Conservation (phyloP, 129 eudicot genomes). For the Chrysanthemum makinoi region DNA sequence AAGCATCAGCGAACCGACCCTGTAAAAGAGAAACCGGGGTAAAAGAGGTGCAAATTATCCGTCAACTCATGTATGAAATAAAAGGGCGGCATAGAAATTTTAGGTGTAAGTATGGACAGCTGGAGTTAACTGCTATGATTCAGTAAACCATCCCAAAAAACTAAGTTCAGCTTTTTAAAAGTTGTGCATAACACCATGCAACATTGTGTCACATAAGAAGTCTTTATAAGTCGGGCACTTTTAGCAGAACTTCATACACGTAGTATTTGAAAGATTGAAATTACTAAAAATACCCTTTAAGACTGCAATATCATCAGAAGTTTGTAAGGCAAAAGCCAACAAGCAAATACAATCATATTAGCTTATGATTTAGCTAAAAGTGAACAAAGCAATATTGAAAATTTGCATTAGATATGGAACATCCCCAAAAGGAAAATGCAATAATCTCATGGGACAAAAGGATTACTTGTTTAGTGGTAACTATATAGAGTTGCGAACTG, state of each 20-base stretch:
- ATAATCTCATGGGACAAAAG: neutral
- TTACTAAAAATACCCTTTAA: too few relatives aligned
- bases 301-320: neutral
- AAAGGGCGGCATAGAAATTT: neutral
- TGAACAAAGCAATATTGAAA: neutral
- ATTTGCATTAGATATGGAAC: neutral
- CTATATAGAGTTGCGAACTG: constrained; percentile 79
- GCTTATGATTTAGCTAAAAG: constrained; percentile 1
- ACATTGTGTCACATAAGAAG: too few relatives aligned
- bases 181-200: neutral
- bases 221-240: too few relatives aligned
- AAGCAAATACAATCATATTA: constrained; percentile 10
- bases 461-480: constrained; percentile 89
- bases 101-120: neutral
- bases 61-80: neutral
- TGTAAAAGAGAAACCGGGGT: constrained; percentile 16
- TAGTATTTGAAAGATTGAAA: too few relatives aligned
- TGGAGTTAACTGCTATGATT: neutral
- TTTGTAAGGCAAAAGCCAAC: neutral
- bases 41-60: neutral
- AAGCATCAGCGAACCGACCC: constrained; percentile 89
- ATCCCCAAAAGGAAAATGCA: neutral
- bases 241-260: too few relatives aligned
- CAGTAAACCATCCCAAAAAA: neutral
- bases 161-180: neutral